phyloP scores from a whole-genome alignment of 202 grass and related monocot genomes.

The Brachypodium distachyon region DNA sequence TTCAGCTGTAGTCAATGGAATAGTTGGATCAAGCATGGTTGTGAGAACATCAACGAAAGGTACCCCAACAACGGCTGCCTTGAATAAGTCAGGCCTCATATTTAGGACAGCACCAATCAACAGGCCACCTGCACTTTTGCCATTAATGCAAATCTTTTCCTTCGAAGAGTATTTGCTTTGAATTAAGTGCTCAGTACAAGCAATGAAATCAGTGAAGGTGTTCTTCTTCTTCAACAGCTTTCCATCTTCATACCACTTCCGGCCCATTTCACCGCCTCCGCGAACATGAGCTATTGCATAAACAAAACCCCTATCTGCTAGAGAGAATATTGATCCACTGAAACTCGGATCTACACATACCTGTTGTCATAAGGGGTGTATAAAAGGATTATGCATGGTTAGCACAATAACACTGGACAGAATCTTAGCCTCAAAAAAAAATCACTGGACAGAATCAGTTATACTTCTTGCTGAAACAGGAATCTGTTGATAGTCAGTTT shows the following conservation, averaged over 20 bases:
- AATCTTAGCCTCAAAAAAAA: too few species aligned
- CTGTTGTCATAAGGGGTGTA: slow-evolving; percentile 22
- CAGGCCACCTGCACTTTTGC: slow-evolving; percentile 89
- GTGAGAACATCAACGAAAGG: slow-evolving; percentile 89
- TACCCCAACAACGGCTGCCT: slow-evolving; percentile 59
- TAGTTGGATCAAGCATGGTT: slow-evolving; percentile 90
- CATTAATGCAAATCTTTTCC: slow-evolving; percentile 78
- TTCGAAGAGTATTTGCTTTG: slow-evolving; percentile 63
- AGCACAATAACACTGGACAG: background rate
- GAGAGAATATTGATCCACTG: slow-evolving; percentile 53
- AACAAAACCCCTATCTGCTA: slow-evolving; percentile 76
- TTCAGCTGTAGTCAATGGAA: slow-evolving; percentile 75
- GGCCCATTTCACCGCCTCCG: slow-evolving; percentile 92
- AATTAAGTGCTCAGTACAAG: slow-evolving; percentile 79
- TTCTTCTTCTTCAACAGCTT: slow-evolving; percentile 83
- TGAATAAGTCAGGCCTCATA: slow-evolving; percentile 93
- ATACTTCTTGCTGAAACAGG: background rate
- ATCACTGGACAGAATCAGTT: background rate
- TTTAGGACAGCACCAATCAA: slow-evolving; percentile 76
- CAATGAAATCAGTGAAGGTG: slow-evolving; percentile 93
- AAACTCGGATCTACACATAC: slow-evolving; percentile 78
- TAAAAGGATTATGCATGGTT: background rate
- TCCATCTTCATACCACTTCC: slow-evolving; percentile 89
- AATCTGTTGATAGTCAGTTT: background rate
- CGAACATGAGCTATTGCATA: slow-evolving; percentile 85